phyloP scores from a whole-genome alignment of 2,329 filamentous ascomycete species.

The Beauveria pseudobassiana region DNA sequence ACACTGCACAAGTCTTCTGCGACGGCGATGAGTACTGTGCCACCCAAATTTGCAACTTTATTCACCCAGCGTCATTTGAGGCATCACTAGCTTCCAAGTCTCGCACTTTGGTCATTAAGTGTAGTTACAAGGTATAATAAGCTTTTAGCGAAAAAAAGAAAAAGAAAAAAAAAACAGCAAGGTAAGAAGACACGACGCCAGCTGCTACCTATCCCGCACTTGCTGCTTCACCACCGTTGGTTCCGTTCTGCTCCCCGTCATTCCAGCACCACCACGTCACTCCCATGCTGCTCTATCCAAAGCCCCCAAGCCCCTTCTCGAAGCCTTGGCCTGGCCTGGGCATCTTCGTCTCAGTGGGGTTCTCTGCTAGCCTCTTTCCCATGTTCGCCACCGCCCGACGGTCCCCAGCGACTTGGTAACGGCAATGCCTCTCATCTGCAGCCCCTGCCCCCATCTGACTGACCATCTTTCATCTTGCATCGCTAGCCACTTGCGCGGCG shows the following conservation, averaged over 20 bases:
- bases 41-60: background rate
- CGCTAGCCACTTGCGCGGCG: background rate
- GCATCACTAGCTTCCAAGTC: background rate
- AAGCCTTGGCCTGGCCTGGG: background rate
- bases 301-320: background rate
- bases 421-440: background rate
- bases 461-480: constrained; percentile 1
- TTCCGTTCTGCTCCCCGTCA: no score
- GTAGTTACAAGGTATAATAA: no score
- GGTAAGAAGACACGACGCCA: no score
- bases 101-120: no score
- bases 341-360: background rate
- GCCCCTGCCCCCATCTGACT: background rate
- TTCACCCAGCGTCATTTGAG: background rate
- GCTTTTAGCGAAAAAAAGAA: no score
- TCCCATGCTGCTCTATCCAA: background rate
- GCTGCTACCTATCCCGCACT: no score
- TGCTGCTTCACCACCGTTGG: no score
- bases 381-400: background rate
- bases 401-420: background rate
- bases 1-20: background rate
- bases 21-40: background rate
- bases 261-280: no score
- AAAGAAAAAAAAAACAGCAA: no score
- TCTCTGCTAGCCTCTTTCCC: background rate